Conservation (phyloP, 1,284 basidiomycete genomes). For the Tilletia horrida region DNA sequence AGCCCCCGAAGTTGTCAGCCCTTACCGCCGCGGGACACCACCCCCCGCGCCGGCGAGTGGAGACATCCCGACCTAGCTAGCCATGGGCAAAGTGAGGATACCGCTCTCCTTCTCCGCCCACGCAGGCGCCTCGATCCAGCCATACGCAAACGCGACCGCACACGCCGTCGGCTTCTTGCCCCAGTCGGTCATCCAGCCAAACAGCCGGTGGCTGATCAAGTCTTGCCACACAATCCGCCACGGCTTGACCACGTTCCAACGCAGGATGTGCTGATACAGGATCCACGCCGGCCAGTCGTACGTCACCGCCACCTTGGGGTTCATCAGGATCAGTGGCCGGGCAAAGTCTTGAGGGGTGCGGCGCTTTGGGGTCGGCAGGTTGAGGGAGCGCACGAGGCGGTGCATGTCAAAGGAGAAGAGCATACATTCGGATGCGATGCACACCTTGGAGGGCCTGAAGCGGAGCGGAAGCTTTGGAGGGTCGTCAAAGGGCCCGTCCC, state of each 20-base stretch:
- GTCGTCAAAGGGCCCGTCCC: slow-evolving; percentile 42
- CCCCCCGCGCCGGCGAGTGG: no score
- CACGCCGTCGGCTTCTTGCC: neutral
- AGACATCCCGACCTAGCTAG: neutral
- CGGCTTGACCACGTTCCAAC: slow-evolving; percentile 30
- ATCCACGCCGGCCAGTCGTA: slow-evolving; percentile 37
- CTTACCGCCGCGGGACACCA: no score
- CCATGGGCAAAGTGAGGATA: neutral
- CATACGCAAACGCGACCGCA: slow-evolving; percentile 1
- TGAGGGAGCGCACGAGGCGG: slow-evolving; percentile 57
- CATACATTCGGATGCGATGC: slow-evolving; percentile 63
- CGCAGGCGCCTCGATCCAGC: neutral
- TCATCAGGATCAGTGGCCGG: slow-evolving; percentile 58
- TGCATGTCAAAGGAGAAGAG: slow-evolving; percentile 63
- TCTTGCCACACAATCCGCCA: slow-evolving; percentile 45
- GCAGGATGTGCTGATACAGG: slow-evolving; percentile 30
- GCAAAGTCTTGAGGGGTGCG: neutral
- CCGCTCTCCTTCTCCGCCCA: neutral
- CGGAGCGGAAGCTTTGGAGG: slow-evolving; percentile 53
- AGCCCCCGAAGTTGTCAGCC: no score
- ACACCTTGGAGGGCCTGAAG: slow-evolving; percentile 60
- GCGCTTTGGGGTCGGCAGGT: neutral
- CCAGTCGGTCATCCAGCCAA: slow-evolving; percentile 35
- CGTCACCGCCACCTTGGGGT: slow-evolving; percentile 54
- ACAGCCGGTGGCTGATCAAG: slow-evolving; percentile 30